Evolutionary conservation across 176 grass and related monocot genomes (phyloP), one percentile per base, ranked within the genome.

Genomic region (Carex littledalei): DNA sequence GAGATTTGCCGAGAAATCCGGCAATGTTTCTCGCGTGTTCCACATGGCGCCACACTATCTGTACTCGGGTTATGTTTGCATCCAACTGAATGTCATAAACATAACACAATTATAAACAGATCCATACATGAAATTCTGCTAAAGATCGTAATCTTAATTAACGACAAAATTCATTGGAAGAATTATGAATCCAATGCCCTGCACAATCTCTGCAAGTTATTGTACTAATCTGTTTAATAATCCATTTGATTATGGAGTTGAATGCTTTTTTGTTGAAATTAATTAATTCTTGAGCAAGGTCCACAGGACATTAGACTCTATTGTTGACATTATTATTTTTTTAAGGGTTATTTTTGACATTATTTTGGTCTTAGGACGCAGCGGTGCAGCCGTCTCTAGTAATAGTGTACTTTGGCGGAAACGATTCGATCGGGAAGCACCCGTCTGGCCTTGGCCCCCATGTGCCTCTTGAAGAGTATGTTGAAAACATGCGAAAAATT

Each of bases 351-450:
- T 1, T n/a, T 60, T 60, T 60, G 1, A 61, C 18, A 20, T 21
- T 20, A 61, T 13, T 52, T 82, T 85, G 88, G 20, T 34, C 63
- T 59, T 26, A 94, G 89, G 89, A 91, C 58, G 85, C 84, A 67
- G n/a, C 56, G 2, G 76, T 89, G 68, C 89, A 89, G 78, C 91
- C 94, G 9, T 88, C 89, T 67, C 67, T 95, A 60, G 89, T 95
- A 67, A 89, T 95, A 74, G 91, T 93, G 84, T 95, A 95, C 67
- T 91, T 95, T 93, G 94, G 94, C 63, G 94, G 91, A 29, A 95
- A 93, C 31, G 94, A 95, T 64, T 93, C 91, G 1, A 86, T 92
- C 35, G 88, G 78, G 43, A 80, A 87, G 22, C 87, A 93, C 80
- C 56, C 87, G 1, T 95, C 91, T 4, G 91, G 87, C 49, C 87